phyloP scores from a whole-genome alignment of 352 stramenopile genomes.

The Elongisporangium undulatum region DNA sequence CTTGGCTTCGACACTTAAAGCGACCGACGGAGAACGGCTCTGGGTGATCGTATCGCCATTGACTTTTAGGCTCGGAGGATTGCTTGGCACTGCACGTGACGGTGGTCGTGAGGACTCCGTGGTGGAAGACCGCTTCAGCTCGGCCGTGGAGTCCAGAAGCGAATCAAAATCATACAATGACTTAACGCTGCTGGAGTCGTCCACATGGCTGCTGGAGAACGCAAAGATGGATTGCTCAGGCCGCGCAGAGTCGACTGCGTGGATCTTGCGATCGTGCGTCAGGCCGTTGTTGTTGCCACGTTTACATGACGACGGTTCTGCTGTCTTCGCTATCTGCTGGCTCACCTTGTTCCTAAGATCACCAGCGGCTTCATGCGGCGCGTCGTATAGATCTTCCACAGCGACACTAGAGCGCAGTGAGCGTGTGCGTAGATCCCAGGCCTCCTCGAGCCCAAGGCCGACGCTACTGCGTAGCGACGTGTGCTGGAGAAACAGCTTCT shows the following conservation, averaged over 20 bases:
- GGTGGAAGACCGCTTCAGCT: neutral
- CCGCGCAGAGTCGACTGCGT: neutral
- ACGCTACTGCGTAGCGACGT: slow-evolving; percentile 25
- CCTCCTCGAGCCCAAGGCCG: neutral
- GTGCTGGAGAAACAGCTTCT: slow-evolving; percentile 34
- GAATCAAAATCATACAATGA: slow-evolving; percentile 57
- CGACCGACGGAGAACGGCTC: neutral
- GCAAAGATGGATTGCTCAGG: slow-evolving; percentile 21
- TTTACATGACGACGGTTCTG: neutral
- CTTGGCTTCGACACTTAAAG: slow-evolving; percentile 1
- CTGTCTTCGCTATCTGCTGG: neutral
- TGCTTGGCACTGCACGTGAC: neutral
- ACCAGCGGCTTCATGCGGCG: neutral
- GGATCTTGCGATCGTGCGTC: neutral
- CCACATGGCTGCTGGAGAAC: slow-evolving; percentile 5
- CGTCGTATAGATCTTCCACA: neutral
- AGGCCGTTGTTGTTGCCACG: no score
- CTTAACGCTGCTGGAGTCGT: neutral
- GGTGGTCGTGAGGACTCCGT: neutral
- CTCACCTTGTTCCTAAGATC: neutral
- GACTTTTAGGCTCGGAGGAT: neutral
- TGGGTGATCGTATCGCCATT: neutral
- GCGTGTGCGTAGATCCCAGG: neutral
- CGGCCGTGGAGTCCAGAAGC: slow-evolving; percentile 15
- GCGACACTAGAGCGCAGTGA: neutral